phyloP scores from a whole-genome alignment of 257 asterid genomes.

The Plectranthus barbatus region DNA sequence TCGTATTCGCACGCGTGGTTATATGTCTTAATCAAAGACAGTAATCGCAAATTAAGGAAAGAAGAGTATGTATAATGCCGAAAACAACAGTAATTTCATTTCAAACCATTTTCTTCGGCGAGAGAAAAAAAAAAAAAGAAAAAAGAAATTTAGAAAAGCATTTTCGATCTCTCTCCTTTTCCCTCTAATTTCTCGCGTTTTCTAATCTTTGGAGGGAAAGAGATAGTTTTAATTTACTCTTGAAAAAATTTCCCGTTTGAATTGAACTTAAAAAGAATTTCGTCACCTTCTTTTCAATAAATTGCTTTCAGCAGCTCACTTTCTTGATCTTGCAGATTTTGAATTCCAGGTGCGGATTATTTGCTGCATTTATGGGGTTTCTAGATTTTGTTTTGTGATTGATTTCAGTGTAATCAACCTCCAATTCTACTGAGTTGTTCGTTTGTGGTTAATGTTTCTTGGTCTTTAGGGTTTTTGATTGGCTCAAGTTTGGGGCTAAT shows the following conservation, averaged over 20 bases:
- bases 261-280: slow-evolving; percentile 11
- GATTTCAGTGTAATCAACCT: background rate
- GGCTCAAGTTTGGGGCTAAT: slow-evolving; percentile 19
- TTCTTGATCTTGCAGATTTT: slow-evolving; percentile 17
- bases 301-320: slow-evolving; percentile 15
- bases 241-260: background rate
- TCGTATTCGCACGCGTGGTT: background rate
- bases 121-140: slow-evolving; percentile 10
- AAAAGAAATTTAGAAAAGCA: slow-evolving; percentile 10
- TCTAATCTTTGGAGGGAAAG: slow-evolving; percentile 68
- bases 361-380: slow-evolving; percentile 3
- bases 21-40: slow-evolving; percentile 12
- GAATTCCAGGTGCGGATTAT: slow-evolving; percentile 23
- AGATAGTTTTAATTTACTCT: slow-evolving; percentile 14
- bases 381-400: slow-evolving; percentile 4
- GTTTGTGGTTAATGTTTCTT: background rate
- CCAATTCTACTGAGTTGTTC: slow-evolving; percentile 5
- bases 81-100: slow-evolving; percentile 10
- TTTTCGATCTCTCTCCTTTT: slow-evolving; percentile 40
- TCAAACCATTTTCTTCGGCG: slow-evolving; percentile 23
- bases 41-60: slow-evolving; percentile 36
- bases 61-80: slow-evolving; percentile 10
- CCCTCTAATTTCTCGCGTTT: slow-evolving; percentile 21
- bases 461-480: slow-evolving; percentile 37
- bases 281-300: slow-evolving; percentile 7